These are phyloP conservation scores for Nitzschia sp. DNA, from an alignment of 108 stramenopile species.

Conservation along the genomic window DNA sequence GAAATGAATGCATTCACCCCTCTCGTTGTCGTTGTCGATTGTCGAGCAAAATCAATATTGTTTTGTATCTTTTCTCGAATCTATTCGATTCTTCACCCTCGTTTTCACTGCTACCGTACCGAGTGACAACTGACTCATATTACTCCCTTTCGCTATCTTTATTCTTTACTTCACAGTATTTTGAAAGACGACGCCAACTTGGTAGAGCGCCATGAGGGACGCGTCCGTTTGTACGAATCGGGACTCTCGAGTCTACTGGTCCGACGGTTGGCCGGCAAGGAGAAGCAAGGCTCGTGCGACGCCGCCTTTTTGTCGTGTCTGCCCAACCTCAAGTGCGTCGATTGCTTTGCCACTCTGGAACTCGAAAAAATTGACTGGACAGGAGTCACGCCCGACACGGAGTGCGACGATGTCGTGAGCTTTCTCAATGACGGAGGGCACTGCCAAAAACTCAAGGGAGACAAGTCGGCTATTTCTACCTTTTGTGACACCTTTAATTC, in stretches of 20 bases:
- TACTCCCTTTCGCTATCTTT: no score
- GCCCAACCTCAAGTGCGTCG: slow-evolving; percentile 49
- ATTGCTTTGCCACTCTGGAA: slow-evolving; percentile 69
- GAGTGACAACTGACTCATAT: no score
- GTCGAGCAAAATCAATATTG: not conserved
- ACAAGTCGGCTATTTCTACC: slow-evolving; percentile 25
- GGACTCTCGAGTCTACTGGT: not conserved
- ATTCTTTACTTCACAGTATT: not conserved
- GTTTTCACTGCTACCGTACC: no score
- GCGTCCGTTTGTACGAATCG: not conserved
- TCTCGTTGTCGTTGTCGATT: no score
- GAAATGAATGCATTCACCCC: not conserved
- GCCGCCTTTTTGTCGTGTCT: slow-evolving; percentile 65
- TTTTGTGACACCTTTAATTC: slow-evolving; percentile 80
- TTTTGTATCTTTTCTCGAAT: not conserved
- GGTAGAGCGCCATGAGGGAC: slow-evolving; percentile 8
- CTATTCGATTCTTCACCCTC: not conserved
- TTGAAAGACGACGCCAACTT: not conserved
- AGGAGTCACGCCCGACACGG: slow-evolving; percentile 67
- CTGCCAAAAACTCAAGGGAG: slow-evolving; percentile 45
- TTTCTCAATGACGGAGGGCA: slow-evolving; percentile 48
- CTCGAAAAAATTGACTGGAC: slow-evolving; percentile 77
- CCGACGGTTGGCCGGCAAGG: not conserved
- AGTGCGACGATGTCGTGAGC: slow-evolving; percentile 60
- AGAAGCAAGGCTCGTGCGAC: slow-evolving; percentile 49